A percentile compares a stretch with the other conserved stretches of the same genome.
These are phyloP conservation scores for Danielia reshetovae DNA, from an alignment of 805 yeast species.

Conservation along the genomic window DNA sequence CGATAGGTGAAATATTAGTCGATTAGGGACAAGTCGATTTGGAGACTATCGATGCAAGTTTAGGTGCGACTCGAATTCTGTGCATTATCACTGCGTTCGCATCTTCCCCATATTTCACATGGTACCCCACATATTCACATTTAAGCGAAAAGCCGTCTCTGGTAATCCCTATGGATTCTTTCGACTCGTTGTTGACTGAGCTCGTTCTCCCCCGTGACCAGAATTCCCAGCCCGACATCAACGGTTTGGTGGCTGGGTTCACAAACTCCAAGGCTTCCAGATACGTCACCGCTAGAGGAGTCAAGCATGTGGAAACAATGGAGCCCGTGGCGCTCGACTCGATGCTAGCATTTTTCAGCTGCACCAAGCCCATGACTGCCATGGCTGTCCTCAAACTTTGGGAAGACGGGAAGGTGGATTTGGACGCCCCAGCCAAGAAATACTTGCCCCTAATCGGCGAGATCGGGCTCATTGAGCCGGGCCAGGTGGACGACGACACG, in stretches of 20 bases:
- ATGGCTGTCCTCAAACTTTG: constrained; percentile 33
- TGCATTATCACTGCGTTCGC: too few relatives aligned
- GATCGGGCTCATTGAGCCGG: constrained; percentile 11
- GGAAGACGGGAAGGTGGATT: constrained; percentile 27
- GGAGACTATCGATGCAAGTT: too few relatives aligned
- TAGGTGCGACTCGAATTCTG: too few relatives aligned
- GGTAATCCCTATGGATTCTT: too few relatives aligned
- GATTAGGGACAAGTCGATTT: too few relatives aligned
- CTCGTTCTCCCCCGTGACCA: constrained; percentile 1
- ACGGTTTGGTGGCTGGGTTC: constrained; percentile 15
- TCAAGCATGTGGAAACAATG: constrained; percentile 7
- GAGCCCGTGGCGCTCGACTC: constrained; percentile 8
- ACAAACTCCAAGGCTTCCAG: constrained; percentile 7
- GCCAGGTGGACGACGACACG: constrained; percentile 11
- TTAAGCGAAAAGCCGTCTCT: too few relatives aligned
- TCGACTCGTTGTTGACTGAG: background rate
- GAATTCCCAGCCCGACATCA: constrained; percentile 5
- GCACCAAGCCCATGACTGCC: constrained; percentile 21
- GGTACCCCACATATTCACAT: constrained; percentile 3
- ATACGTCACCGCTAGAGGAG: constrained; percentile 12
- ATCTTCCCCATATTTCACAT: constrained; percentile 1
- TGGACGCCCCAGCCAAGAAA: constrained; percentile 30
- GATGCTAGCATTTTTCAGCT: constrained; percentile 12
- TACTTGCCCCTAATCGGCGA: constrained; percentile 31
- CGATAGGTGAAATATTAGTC: too few relatives aligned